These are phyloP conservation scores for Plasmodium gonderi DNA, from an alignment of 169 alveolate genomes.

Conservation along the genomic window DNA sequence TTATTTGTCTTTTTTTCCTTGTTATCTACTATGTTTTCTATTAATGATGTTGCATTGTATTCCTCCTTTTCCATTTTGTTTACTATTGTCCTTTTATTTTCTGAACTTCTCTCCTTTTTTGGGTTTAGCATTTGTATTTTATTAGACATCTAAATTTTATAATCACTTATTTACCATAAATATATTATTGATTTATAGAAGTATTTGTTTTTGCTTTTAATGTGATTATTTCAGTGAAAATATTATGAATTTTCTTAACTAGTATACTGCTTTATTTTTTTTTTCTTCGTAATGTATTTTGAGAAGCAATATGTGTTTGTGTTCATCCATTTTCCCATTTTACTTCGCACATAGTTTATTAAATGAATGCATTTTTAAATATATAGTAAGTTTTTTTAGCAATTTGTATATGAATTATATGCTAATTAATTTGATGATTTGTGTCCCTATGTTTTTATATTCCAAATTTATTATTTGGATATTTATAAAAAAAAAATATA, in stretches of 20 bases:
- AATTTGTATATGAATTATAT: not conserved
- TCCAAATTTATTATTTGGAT: constrained; percentile 8
- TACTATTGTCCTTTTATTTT: constrained; percentile 13
- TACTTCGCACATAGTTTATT: not conserved
- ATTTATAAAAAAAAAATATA: not conserved
- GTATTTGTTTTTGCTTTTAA: constrained; percentile 17
- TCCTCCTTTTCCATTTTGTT: constrained; percentile 56
- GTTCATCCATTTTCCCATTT: constrained; percentile 1
- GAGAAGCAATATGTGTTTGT: not conserved
- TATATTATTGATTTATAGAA: constrained; percentile 8
- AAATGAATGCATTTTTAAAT: not conserved
- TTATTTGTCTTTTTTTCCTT: constrained; percentile 34
- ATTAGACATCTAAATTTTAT: not conserved
- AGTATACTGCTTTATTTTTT: not conserved
- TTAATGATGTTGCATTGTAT: constrained; percentile 59
- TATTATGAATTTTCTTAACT: constrained; percentile 1
- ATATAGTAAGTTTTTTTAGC: not conserved
- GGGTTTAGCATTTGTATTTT: constrained; percentile 37
- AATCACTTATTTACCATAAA: constrained; percentile 7
- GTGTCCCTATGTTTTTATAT: constrained; percentile 4
- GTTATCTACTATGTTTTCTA: constrained; percentile 33
- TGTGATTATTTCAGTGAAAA: constrained; percentile 4
- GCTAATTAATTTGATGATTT: not conserved
- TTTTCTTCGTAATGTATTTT: constrained; percentile 8
- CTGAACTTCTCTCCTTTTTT: constrained; percentile 13